phyloP scores from a whole-genome alignment of 345 rosid genomes.

The Excoecaria cochinchinensis region DNA sequence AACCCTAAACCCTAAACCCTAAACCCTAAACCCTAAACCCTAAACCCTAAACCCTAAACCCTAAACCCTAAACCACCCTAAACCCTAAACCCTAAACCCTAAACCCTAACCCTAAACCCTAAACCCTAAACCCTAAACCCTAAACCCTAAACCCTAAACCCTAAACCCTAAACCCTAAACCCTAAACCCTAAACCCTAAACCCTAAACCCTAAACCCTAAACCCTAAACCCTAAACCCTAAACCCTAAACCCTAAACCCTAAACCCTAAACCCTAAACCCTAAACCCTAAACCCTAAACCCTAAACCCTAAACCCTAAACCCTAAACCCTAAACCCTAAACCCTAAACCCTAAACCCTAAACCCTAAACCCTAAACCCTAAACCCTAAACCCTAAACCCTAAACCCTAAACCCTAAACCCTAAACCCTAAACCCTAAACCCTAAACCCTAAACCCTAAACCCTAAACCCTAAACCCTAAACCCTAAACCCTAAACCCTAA shows the following conservation, averaged over 20 bases:
- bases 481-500: constrained; percentile 17
- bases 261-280: constrained; percentile 22
- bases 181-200: constrained; percentile 27
- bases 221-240: constrained; percentile 22
- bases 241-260: constrained; percentile 21
- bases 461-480: constrained; percentile 10
- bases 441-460: constrained; percentile 14
- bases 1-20: constrained; percentile 15
- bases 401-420: constrained; percentile 16
- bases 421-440: constrained; percentile 18
- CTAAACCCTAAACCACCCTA: constrained; percentile 21
- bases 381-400: constrained; percentile 14
- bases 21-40: constrained; percentile 28
- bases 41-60: constrained; percentile 24
- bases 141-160: constrained; percentile 20
- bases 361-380: constrained; percentile 11
- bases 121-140: constrained; percentile 29
- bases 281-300: constrained; percentile 20
- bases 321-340: constrained; percentile 23
- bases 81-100: constrained; percentile 29
- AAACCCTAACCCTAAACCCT: constrained; percentile 19
- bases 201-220: constrained; percentile 21
- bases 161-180: constrained; percentile 24
- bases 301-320: constrained; percentile 17
- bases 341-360: constrained; percentile 25